phyloP scores from a whole-genome alignment of 2,329 filamentous ascomycete species.

The Nannizziopsis arthrosporioides region DNA sequence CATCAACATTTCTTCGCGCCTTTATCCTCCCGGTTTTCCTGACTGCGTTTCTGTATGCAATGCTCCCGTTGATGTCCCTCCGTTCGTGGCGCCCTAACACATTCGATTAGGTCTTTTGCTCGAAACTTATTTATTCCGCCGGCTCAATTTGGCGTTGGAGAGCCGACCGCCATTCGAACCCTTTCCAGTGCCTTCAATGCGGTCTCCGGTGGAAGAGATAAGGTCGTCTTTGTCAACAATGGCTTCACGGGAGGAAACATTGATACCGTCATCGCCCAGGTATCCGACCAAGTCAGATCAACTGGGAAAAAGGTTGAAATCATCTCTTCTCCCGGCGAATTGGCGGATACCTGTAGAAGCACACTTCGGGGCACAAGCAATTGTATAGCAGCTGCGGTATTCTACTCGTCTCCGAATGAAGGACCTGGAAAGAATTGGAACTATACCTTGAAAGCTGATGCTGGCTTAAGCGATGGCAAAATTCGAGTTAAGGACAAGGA shows the following conservation, averaged over 20 bases:
- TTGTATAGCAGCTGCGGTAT: conserved; percentile 64
- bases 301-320: conserved; percentile 35
- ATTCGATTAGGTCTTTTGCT: conserved; percentile 47
- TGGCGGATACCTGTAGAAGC: conserved; percentile 53
- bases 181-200: conserved; percentile 52
- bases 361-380: conserved; percentile 54
- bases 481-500: conserved; percentile 40
- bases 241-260: conserved; percentile 59
- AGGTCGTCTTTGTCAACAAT: conserved; percentile 68
- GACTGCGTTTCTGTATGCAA: conserved; percentile 32
- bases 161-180: conserved; percentile 48
- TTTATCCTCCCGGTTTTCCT: conserved; percentile 47
- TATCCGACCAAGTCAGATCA: conserved; percentile 48
- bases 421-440: conserved; percentile 62
- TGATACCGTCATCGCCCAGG: conserved; percentile 52
- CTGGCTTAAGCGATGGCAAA: conserved; percentile 54
- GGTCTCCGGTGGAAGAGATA: conserved; percentile 50
- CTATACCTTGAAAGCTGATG: conserved; percentile 71
- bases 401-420: conserved; percentile 63
- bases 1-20: conserved; percentile 44
- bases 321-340: conserved; percentile 44
- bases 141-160: conserved; percentile 61
- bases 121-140: conserved; percentile 75
- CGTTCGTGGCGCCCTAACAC: not conserved
- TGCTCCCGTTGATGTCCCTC: not conserved